Evolutionary conservation across 1,139 yeast genomes (phyloP), one percentile per base, ranked within the genome.

Genomic region (Hansenula anomala): DNA sequence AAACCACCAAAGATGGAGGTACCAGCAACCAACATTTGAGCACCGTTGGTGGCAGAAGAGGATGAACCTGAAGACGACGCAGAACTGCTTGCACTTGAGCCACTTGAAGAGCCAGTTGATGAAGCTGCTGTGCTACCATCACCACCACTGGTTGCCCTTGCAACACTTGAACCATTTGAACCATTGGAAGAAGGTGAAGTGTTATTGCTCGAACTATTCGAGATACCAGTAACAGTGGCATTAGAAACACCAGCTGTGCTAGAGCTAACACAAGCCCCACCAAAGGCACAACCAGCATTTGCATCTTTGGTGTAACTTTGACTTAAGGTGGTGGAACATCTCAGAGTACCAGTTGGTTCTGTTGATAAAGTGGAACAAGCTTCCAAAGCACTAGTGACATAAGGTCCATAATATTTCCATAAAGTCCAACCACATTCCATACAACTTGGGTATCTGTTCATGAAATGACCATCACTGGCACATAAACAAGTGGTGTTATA

Each of bases 351-450:
- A 28, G 61, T 56, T 46, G 60, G 61, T 36, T 44, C 51, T 17
- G 55, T 48, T 19, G 58, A 48, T 24, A 56, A 42, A 8, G 51
- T 49, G 22, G 47, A 34, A 42, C 62, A 58, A 16, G 48, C 51
- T 9, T 38, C 49, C 23, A 58, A 37, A 11, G 60, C 52, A 10
- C 36, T 18, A 12, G 49, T 37, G 29, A 58, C 55, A 38, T 48
- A 58, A 4, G 48, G 44, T 27, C 56, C 55, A 43, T 58, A 58
- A 46, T 57, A 53, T 38, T 46, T 48, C 58, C 59, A 58, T 36
- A 58, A 38, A 24, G 59, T 55, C 59, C 61, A 58, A 26, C 60
- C 62, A 49, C 62, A 58, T 24, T 50, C 57, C 51, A 58, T 52
- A 50, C 62, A 58, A 13, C 47, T 36, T 10, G 41, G 33, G 28